These are phyloP conservation scores for Plasmodium vinckei DNA, from an alignment of 169 alveolate genomes.

Conservation along the genomic window DNA sequence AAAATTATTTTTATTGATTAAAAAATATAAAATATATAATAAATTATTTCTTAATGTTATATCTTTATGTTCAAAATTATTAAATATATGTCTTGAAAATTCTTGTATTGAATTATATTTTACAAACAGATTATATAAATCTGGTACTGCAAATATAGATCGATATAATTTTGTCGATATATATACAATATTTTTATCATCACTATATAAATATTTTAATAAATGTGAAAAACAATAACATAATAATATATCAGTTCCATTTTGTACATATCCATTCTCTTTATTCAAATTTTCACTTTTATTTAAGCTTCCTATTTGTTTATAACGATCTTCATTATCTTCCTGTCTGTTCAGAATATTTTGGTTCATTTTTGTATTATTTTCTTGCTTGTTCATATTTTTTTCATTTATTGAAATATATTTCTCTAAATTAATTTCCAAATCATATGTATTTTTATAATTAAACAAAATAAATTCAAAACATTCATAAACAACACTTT, in stretches of 20 bases:
- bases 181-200: slow-evolving; percentile 48
- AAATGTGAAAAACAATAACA: slow-evolving; percentile 33
- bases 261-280: neutral
- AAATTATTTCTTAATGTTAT: slow-evolving; percentile 32
- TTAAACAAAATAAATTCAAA: slow-evolving; percentile 41
- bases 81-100: slow-evolving; percentile 9
- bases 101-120: slow-evolving; percentile 4
- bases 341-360: neutral
- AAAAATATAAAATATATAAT: slow-evolving; percentile 21
- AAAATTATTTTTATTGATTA: slow-evolving; percentile 37
- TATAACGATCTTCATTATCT: neutral
- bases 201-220: slow-evolving; percentile 9
- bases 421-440: slow-evolving; percentile 5
- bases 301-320: neutral
- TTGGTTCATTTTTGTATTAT: neutral
- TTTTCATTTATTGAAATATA: neutral
- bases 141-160: slow-evolving; percentile 3
- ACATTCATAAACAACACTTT: slow-evolving; percentile 44
- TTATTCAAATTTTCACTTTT: neutral
- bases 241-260: slow-evolving; percentile 1
- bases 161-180: slow-evolving; percentile 15
- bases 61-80: slow-evolving; percentile 26
- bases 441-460: slow-evolving; percentile 11
- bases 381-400: neutral
- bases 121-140: slow-evolving; percentile 6